Base-by-base conservation (phyloP, 2,329 filamentous ascomycete genomes). In the Samsoniella hepiali region DNA sequence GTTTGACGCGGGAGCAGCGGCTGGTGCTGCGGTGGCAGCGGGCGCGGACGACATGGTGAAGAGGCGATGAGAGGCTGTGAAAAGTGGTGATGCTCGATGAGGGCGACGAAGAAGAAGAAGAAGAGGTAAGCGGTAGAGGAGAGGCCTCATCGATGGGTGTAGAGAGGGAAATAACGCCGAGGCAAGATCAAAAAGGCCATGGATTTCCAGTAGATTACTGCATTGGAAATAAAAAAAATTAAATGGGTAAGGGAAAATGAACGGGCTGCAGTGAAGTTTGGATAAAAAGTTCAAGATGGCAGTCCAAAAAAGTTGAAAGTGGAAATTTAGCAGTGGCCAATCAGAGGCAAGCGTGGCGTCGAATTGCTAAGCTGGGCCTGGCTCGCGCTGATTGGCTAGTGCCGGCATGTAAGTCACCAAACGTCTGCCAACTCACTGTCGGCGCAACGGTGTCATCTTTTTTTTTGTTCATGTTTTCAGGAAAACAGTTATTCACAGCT, bases 301-400 rank as follows among this genome's bases (percentile, higher is more conserved):
- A 34, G 57, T 15, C 31, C 50, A 32, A 40, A 59, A 59, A 59
- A 50, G 44, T 59, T 50, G n/a, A 58, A n/a, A 29, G 45, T 50
- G 32, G 57, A 60, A 53, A 60, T 10, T 53, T 44, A n/a, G 47
- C 36, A 44, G 27, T 29, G 58, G 47, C 58, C 58, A 60, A 60
- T 60, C 58, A 60, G 36, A 53, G 38, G n/a, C n/a, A 6, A 31
- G 32, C 44, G 29, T 31, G 17, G 17, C 13, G 1, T 34, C 11
- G 34, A 40, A 40, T 32, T 60, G 58, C 47, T 60, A 53, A 60
- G 58, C 58, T 13, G 27, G 47, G 45, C 10, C 15, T 22, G 58
- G 17, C 32, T 7, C 5, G 3, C 29, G 47, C 36, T 60, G 47
- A 60, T 60, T 60, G 58, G 58, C 47, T 45, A 17, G 31, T 15